Base-by-base conservation (phyloP, 2,329 filamentous ascomycete species). In the Fusarium stilboides region DNA sequence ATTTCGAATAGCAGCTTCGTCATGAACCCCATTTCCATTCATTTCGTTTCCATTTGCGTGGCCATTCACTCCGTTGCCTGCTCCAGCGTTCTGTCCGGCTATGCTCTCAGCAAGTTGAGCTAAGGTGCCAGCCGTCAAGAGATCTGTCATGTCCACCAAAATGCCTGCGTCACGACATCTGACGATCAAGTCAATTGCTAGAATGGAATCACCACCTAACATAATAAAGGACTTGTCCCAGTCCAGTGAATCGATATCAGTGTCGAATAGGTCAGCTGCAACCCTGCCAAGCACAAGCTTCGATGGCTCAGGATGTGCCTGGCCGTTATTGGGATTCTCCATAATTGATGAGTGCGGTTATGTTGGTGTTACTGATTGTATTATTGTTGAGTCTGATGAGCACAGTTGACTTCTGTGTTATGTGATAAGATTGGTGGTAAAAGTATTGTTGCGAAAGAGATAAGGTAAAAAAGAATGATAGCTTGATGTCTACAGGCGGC, bases 151-250 rank as follows among this genome's bases (percentile, higher is more conserved):
- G 49, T 52, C 49, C 26, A 52, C 49, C 26, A 52, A 31, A 52
- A 52, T 52, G 36, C 49, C 49, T 52, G 49, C 49, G 15, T 52
- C 49, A 52, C 49, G 49, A 9, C 49, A 52, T 42, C 49, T 52
- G 24, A 52, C 49, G 26, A 52, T 52, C n/a, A 52, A 52, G 36
- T 52, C 49, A 31, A 52, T 52, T 52, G 49, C 49, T 52, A 52
- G 49, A 52, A 52, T 52, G 49, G 49, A 52, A 52, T 52, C 49
- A 52, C 49, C 49, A 52, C 49, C 49, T 14, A 52, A 22, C 49
- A 52, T 52, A 14, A 52, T 52, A n/a, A 52, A 52, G 10, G 49
- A 52, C 36, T 52, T 52, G 36, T 40, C 49, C 49, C 49, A 52
- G n/a, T 52, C 49, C 19, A 52, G 36, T 33, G 49, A 52, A 20